These are phyloP conservation scores for Coccomyxa subellipsoidea DNA, from an alignment of 163 green algal species.

Conservation along the genomic window DNA sequence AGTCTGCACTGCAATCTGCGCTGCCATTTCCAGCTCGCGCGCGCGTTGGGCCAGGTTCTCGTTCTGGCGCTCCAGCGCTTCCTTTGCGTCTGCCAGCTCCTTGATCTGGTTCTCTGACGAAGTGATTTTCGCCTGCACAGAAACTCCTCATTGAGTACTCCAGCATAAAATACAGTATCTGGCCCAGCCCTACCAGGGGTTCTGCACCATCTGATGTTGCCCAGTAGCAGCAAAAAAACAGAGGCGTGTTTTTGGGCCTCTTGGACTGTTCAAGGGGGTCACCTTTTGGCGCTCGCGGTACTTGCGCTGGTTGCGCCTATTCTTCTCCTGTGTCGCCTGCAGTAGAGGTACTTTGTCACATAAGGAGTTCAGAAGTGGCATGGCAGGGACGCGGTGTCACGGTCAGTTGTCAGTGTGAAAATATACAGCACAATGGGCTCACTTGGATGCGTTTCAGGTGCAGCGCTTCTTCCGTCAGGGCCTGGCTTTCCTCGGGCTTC, in stretches of 20 bases:
- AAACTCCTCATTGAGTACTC: too few species aligned
- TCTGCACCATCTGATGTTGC: too few species aligned
- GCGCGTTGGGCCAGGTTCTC: background rate
- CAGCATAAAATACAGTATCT: too few species aligned
- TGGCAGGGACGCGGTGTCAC: background rate
- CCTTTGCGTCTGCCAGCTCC: background rate
- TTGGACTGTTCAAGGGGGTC: background rate
- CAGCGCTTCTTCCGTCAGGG: background rate
- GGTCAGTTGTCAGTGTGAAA: background rate
- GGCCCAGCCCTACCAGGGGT: too few species aligned
- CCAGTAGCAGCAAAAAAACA: too few species aligned
- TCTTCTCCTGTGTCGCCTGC: conserved; percentile 6
- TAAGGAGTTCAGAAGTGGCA: too few species aligned
- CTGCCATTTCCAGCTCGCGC: background rate
- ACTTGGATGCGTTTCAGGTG: background rate
- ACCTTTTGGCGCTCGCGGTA: conserved; percentile 5
- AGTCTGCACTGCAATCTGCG: background rate
- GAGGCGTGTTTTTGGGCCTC: too few species aligned
- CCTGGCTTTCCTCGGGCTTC: background rate
- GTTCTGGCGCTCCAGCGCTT: background rate
- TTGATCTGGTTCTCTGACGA: background rate
- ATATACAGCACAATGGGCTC: background rate
- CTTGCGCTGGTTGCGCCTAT: background rate
- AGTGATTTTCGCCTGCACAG: conserved; percentile 5
- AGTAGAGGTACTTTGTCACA: background rate